These are phyloP conservation scores for Aspergillus hancockii DNA, from an alignment of 495 filamentous ascomycete genomes.

Conservation along the genomic window DNA sequence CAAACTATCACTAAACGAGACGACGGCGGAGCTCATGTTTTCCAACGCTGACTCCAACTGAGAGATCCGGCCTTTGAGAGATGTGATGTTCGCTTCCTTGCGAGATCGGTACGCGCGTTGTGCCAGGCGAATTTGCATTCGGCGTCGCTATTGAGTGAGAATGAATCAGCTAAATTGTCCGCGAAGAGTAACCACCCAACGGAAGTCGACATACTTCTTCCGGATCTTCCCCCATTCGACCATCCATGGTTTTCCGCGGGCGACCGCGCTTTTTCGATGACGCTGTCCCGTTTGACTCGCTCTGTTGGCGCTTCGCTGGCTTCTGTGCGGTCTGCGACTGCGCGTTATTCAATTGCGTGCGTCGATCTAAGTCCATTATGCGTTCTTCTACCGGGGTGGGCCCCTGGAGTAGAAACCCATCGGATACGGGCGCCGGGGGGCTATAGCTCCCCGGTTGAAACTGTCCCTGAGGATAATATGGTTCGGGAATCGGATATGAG, in stretches of 20 bases:
- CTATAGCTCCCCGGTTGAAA: background rate
- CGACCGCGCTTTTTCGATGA: slow-evolving; percentile 23
- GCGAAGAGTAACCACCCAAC: background rate
- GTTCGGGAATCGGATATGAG: slow-evolving; percentile 26
- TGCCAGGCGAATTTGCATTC: slow-evolving; percentile 85
- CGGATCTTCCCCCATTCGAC: slow-evolving; percentile 15
- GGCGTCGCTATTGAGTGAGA: slow-evolving; percentile 58
- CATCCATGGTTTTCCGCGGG: slow-evolving; percentile 17
- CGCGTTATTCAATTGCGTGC: background rate
- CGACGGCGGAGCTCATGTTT: slow-evolving; percentile 73
- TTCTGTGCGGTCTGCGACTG: background rate
- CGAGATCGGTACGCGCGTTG: slow-evolving; percentile 83
- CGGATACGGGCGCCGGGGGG: background rate
- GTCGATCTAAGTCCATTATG: background rate
- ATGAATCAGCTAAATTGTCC: background rate
- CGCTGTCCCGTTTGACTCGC: slow-evolving; percentile 8
- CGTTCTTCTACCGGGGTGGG: background rate
- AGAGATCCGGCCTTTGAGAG: slow-evolving; percentile 65
- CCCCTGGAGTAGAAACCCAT: background rate
- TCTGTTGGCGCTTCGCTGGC: slow-evolving; percentile 10
- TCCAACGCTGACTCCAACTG: slow-evolving; percentile 66
- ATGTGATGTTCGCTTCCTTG: slow-evolving; percentile 79
- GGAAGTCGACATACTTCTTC: slow-evolving; percentile 23
- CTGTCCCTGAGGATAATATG: slow-evolving; percentile 6
- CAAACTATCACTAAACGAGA: slow-evolving; percentile 64